Evolutionary conservation across 345 rosid species (phyloP).

Genomic region (Eucalyptus tenuipes): DNA sequence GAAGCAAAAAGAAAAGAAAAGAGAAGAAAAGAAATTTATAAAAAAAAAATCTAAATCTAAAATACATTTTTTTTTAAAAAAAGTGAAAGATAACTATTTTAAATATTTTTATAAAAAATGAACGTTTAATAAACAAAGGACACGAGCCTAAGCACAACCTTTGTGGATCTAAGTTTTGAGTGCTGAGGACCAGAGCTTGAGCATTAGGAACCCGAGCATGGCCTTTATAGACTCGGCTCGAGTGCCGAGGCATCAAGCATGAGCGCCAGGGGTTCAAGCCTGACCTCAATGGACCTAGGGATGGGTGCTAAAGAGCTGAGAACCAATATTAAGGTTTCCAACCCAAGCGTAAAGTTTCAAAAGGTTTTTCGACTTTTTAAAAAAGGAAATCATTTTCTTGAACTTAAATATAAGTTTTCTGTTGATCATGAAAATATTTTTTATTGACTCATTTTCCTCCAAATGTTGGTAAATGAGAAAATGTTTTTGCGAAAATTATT

Average conservation of each 20-base stretch:
- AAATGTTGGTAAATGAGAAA: neutral
- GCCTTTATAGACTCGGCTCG: neutral
- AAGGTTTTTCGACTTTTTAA: too few species aligned
- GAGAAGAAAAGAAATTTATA: too few species aligned
- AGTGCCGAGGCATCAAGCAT: neutral
- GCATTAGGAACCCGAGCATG: neutral
- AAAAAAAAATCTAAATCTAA: too few species aligned
- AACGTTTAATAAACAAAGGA: neutral
- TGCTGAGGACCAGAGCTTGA: neutral
- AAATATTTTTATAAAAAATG: neutral
- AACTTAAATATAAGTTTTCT: too few species aligned
- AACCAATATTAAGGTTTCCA: neutral
- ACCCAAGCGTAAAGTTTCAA: neutral
- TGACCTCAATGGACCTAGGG: fast-evolving
- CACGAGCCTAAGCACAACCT: fast-evolving
- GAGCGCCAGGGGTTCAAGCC: neutral
- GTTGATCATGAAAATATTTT: neutral
- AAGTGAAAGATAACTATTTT: too few species aligned
- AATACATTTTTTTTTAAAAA: too few species aligned
- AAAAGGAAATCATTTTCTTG: neutral
- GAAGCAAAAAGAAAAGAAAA: neutral
- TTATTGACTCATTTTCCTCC: neutral
- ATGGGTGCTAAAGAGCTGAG: neutral
- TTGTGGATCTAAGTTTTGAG: neutral
- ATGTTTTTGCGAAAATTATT: too few species aligned